Evolutionary conservation across 345 rosid genomes (phyloP).

Genomic region (Pugionium dolabratum): DNA sequence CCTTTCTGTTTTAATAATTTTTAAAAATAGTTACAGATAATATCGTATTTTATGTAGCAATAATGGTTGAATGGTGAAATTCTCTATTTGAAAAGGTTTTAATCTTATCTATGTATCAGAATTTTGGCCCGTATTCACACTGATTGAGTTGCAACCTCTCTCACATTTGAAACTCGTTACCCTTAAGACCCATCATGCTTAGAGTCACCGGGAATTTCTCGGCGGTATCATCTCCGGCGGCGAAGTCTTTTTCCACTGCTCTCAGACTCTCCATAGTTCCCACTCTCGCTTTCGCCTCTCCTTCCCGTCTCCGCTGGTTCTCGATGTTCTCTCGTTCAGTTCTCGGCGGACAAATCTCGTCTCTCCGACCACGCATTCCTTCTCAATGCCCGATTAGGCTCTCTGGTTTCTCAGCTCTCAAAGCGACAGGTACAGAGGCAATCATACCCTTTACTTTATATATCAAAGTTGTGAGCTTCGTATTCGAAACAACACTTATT

Average conservation of each 20-base stretch:
- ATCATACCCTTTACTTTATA: neutral
- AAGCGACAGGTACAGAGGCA: conserved; percentile 36
- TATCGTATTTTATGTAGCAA: no score
- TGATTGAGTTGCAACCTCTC: neutral
- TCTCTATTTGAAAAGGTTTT: no score
- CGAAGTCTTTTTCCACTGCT: conserved; percentile 27
- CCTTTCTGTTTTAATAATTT: no score
- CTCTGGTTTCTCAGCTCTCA: conserved; percentile 32
- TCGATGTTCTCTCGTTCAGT: conserved; percentile 43
- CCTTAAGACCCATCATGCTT: conserved; percentile 20
- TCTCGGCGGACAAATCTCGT: conserved; percentile 33
- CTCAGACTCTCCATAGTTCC: conserved; percentile 48
- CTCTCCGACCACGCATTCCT: conserved; percentile 29
- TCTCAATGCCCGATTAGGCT: conserved; percentile 5
- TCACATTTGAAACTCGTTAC: conserved; percentile 2
- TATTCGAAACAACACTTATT: neutral
- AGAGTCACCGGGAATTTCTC: conserved; percentile 33
- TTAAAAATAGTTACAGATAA: no score
- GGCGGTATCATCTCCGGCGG: conserved; percentile 34
- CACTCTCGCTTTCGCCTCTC: conserved; percentile 41
- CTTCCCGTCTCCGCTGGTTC: conserved; percentile 38
- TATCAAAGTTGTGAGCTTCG: conserved; percentile 12
- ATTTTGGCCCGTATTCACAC: neutral
- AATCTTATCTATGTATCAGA: no score
- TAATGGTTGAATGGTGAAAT: no score